These are phyloP conservation scores for Ceratocystis cubensis DNA, from an alignment of 2,329 filamentous ascomycete species.

Conservation along the genomic window DNA sequence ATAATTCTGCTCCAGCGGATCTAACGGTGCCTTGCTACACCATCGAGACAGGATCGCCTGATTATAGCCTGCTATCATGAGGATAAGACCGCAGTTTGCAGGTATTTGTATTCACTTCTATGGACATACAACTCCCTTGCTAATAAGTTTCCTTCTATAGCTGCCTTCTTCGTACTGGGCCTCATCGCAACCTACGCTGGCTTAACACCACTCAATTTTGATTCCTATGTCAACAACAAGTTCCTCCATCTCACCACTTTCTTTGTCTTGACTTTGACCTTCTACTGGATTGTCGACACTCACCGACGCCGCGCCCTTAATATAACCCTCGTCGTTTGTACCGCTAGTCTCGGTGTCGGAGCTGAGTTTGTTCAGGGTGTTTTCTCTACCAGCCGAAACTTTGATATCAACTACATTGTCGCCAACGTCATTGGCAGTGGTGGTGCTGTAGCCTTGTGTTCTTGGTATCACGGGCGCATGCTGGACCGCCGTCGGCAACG, in stretches of 20 bases:
- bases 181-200: conserved; percentile 68
- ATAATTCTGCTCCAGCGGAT: neutral
- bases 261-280: conserved; percentile 72
- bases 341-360: conserved; percentile 54
- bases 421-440: conserved; percentile 76
- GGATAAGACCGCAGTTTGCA: conserved; percentile 78
- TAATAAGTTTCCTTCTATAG: conserved; percentile 31
- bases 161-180: conserved; percentile 56
- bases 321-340: conserved; percentile 70
- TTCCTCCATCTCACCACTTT: conserved; percentile 76
- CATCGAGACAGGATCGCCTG: neutral
- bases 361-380: conserved; percentile 65
- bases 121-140: neutral
- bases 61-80: conserved; percentile 41
- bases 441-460: conserved; percentile 58
- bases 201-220: conserved; percentile 51
- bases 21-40: neutral
- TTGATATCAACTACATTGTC: conserved; percentile 73
- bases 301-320: conserved; percentile 74
- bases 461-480: conserved; percentile 94
- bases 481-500: conserved; percentile 68
- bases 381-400: conserved; percentile 57
- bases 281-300: conserved; percentile 97
- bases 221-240: conserved; percentile 67
- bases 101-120: conserved; percentile 40